Evolutionary conservation across 352 stramenopile species (phyloP).

Genomic region (Blastocystis sp.): DNA sequence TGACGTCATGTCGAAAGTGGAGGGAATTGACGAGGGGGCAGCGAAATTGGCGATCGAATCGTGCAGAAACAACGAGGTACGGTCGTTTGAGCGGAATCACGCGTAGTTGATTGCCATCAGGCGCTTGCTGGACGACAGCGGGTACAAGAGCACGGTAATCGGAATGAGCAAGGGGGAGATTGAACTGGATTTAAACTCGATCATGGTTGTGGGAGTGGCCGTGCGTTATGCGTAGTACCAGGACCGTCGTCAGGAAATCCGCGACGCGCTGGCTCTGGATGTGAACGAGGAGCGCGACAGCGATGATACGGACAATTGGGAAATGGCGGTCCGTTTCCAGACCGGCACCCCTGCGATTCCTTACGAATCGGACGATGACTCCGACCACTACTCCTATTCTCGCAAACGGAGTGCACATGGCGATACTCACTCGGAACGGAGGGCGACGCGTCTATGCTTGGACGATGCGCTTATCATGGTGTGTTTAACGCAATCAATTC

Average conservation of each 20-base stretch:
- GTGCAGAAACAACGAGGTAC: conserved; percentile 55
- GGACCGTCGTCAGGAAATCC: conserved; percentile 22
- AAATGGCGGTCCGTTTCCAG: not conserved
- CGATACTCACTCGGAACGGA: not conserved
- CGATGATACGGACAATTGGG: conserved; percentile 51
- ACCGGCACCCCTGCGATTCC: no score
- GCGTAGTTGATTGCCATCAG: conserved; percentile 57
- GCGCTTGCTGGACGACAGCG: conserved; percentile 16
- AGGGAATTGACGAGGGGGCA: conserved; percentile 18
- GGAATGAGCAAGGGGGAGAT: conserved; percentile 42
- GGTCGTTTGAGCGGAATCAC: not conserved
- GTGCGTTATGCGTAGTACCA: conserved; percentile 15
- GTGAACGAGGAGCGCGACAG: not conserved
- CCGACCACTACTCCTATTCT: not conserved
- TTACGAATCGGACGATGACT: not conserved
- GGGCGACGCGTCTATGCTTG: conserved; percentile 10
- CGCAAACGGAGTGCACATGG: not conserved
- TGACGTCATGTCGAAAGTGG: conserved; percentile 5
- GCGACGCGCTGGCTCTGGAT: conserved; percentile 8
- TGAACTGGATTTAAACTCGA: conserved; percentile 16
- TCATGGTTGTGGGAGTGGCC: not conserved
- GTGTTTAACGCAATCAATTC: not conserved
- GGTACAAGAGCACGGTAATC: conserved; percentile 31
- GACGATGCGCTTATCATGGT: conserved; percentile 69
- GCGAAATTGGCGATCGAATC: conserved; percentile 58